phyloP scores from a whole-genome alignment of 495 filamentous ascomycete species.

The Lichina pygmaea region DNA sequence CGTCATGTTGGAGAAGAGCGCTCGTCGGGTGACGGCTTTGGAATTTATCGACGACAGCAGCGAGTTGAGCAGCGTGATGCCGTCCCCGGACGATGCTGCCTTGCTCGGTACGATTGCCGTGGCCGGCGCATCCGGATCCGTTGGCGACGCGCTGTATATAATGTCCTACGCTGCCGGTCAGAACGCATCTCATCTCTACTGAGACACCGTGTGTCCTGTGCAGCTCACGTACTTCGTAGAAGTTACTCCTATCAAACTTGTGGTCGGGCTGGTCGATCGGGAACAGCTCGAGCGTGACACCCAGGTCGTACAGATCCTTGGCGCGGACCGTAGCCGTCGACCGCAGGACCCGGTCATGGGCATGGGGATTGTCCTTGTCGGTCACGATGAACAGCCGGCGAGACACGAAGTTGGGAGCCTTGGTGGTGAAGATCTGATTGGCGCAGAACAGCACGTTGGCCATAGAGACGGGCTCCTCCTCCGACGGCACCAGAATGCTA shows the following conservation, averaged over 20 bases:
- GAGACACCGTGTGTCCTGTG: not conserved
- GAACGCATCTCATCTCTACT: not conserved
- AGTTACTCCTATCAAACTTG: conserved; percentile 61
- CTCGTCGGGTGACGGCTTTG: conserved; percentile 61
- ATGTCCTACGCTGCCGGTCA: conserved; percentile 33
- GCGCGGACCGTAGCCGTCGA: conserved; percentile 63
- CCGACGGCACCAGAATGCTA: conserved; percentile 37
- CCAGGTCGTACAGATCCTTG: conserved; percentile 86
- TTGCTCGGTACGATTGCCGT: conserved; percentile 15
- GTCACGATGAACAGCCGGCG: conserved; percentile 85
- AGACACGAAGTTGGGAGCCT: conserved; percentile 80
- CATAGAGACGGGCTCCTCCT: conserved; percentile 44
- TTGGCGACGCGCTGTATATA: conserved; percentile 35
- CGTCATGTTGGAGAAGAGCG: conserved; percentile 60
- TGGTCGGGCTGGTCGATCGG: conserved; percentile 52
- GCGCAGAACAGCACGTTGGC: conserved; percentile 79
- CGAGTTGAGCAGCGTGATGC: conserved; percentile 54
- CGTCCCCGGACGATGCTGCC: conserved; percentile 29
- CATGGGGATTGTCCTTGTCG: conserved; percentile 76
- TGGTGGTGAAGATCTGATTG: conserved; percentile 91
- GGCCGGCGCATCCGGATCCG: conserved; percentile 38
- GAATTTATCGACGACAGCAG: conserved; percentile 80
- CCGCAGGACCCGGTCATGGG: conserved; percentile 35
- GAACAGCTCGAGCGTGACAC: conserved; percentile 80
- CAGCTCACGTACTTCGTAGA: conserved; percentile 49